These are phyloP conservation scores for Corniculantispora saksenae DNA, from an alignment of 2,329 filamentous ascomycete species.

Conservation along the genomic window DNA sequence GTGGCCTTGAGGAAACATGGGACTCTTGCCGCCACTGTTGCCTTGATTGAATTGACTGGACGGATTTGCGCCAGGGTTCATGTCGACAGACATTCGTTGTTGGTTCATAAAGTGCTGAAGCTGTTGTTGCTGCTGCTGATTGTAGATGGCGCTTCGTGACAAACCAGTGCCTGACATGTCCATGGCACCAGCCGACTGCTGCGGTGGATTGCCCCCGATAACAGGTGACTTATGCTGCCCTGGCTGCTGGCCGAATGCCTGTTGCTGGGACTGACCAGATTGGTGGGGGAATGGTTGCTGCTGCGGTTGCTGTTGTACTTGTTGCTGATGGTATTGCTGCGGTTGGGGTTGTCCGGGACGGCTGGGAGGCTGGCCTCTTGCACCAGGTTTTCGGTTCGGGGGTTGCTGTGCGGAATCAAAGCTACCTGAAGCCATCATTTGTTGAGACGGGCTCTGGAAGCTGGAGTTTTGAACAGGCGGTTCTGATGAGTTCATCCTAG, in stretches of 20 bases:
- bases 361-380: background rate
- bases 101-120: slow-evolving; percentile 20
- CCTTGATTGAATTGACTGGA: slow-evolving; percentile 1
- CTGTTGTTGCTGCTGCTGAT: slow-evolving; percentile 18
- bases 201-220: slow-evolving; percentile 14
- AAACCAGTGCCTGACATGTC: slow-evolving; percentile 13
- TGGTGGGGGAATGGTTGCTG: background rate
- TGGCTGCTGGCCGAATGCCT: background rate
- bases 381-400: background rate
- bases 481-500: slow-evolving; percentile 8
- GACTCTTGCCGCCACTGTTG: slow-evolving; percentile 11
- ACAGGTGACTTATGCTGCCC: slow-evolving; percentile 16
- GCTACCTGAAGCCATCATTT: slow-evolving; percentile 12
- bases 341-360: slow-evolving; percentile 6
- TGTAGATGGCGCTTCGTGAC: slow-evolving; percentile 12
- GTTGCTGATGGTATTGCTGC: slow-evolving; percentile 7
- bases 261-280: background rate
- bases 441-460: slow-evolving; percentile 16
- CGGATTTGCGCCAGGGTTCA: slow-evolving; percentile 1
- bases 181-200: background rate
- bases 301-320: slow-evolving; percentile 1
- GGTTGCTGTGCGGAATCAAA: slow-evolving; percentile 4
- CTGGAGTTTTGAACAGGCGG: slow-evolving; percentile 13
- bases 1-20: slow-evolving; percentile 15
- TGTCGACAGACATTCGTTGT: slow-evolving; percentile 15